These are phyloP conservation scores for Cenchrus purpureus DNA, from an alignment of 176 grass and related monocot species.

Conservation along the genomic window DNA sequence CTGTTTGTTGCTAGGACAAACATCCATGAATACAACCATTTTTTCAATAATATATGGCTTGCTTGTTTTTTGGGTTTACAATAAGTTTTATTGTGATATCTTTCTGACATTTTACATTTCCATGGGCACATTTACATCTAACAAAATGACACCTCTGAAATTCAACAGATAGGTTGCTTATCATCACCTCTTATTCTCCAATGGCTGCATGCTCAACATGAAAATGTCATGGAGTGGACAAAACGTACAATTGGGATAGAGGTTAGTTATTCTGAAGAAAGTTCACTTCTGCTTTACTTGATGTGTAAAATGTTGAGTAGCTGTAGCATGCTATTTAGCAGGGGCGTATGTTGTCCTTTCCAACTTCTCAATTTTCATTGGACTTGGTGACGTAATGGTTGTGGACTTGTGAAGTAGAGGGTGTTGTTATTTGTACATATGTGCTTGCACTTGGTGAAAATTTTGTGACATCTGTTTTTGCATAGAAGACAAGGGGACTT, in stretches of 20 bases:
- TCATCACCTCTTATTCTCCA: constrained; percentile 86
- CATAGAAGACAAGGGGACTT: constrained; percentile 7
- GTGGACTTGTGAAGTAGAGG: neutral
- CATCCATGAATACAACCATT: neutral
- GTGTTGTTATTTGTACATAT: constrained; percentile 17
- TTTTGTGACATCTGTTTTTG: neutral
- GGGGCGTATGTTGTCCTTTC: neutral
- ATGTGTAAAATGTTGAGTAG: neutral
- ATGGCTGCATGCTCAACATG: constrained; percentile 87
- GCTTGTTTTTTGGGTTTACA: neutral
- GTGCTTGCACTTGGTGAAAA: constrained; percentile 17
- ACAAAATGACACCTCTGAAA: constrained; percentile 35
- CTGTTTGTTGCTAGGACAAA: constrained; percentile 27
- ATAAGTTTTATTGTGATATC: neutral
- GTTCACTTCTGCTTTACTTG: constrained; percentile 16
- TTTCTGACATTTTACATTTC: constrained; percentile 28
- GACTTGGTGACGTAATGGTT: neutral
- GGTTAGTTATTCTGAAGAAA: constrained; percentile 56
- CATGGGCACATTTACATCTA: neutral
- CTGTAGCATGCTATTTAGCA: neutral
- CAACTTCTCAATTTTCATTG: neutral
- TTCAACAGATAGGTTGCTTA: constrained; percentile 59
- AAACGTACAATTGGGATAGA: constrained; percentile 80
- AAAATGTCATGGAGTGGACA: constrained; percentile 90
- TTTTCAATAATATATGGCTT: neutral